A percentile compares a stretch with the other conserved stretches of the same genome.
Conservation (phyloP, 768 basidiomycete genomes). For the Psilocybe cubensis region DNA sequence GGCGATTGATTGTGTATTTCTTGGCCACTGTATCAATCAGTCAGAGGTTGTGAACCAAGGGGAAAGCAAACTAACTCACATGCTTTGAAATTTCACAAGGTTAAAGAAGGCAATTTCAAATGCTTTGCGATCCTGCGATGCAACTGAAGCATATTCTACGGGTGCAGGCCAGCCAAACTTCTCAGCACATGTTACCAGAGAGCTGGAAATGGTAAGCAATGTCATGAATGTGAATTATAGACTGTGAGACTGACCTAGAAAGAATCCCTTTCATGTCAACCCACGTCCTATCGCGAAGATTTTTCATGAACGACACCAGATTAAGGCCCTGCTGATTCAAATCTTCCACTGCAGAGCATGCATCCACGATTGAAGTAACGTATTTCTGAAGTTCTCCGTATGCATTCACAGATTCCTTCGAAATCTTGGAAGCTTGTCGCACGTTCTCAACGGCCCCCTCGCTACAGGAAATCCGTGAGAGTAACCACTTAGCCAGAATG, state of each 20-base stretch:
- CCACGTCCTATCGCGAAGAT: conserved; percentile 77
- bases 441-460: conserved; percentile 62
- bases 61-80: conserved; percentile 52
- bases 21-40: conserved; percentile 48
- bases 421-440: conserved; percentile 41
- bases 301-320: conserved; percentile 63
- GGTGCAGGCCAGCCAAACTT: conserved; percentile 84
- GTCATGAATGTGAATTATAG: not conserved
- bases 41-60: not conserved
- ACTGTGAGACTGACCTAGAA: conserved; percentile 51
- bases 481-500: not conserved
- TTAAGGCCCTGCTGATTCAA: conserved; percentile 55
- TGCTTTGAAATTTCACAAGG: conserved; percentile 73
- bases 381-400: conserved; percentile 69
- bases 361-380: conserved; percentile 48
- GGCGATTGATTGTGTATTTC: conserved; percentile 35
- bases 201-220: conserved; percentile 42
- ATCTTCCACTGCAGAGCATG: conserved; percentile 49
- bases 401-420: conserved; percentile 48
- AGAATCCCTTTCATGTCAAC: conserved; percentile 67
- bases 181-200: conserved; percentile 68
- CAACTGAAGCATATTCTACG: conserved; percentile 62
- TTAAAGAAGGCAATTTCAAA: conserved; percentile 85
- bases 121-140: conserved; percentile 51
- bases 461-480: conserved; percentile 37